Percentiles rank a stretch among this genome's conserved stretches.
Conservation (phyloP, 257 asterid species). For the Ligustrum vulgare region DNA sequence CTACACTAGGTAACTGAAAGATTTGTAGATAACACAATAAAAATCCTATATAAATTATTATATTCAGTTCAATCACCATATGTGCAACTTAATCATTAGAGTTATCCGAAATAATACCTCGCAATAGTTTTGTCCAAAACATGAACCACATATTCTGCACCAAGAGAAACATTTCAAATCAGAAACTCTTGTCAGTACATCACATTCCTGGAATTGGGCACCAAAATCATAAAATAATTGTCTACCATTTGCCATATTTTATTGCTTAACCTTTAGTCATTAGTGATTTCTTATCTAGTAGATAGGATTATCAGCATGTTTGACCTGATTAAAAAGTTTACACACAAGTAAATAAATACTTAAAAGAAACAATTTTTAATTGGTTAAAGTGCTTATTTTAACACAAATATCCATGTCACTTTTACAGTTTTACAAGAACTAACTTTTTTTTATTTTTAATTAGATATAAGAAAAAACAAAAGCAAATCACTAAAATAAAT, state of each 20-base stretch:
- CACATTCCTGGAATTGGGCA: neutral
- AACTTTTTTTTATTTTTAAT: neutral
- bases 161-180: conserved; percentile 15
- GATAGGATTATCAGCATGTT: neutral
- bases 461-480: neutral
- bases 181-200: neutral
- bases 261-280: neutral
- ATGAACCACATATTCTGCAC: conserved; percentile 76
- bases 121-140: conserved; percentile 76
- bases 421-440: neutral
- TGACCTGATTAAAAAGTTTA: neutral
- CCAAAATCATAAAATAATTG: neutral
- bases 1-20: neutral
- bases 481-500: no score
- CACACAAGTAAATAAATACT: neutral
- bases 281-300: neutral
- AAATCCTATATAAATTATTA: neutral
- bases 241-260: neutral
- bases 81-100: neutral
- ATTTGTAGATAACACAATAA: neutral
- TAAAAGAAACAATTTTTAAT: neutral
- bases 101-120: conserved; percentile 43
- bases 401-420: neutral
- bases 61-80: neutral
- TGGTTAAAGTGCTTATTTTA: no score